Base-by-base conservation (phyloP, 805 yeast genomes). In the Tanozyma kutaoensis region DNA sequence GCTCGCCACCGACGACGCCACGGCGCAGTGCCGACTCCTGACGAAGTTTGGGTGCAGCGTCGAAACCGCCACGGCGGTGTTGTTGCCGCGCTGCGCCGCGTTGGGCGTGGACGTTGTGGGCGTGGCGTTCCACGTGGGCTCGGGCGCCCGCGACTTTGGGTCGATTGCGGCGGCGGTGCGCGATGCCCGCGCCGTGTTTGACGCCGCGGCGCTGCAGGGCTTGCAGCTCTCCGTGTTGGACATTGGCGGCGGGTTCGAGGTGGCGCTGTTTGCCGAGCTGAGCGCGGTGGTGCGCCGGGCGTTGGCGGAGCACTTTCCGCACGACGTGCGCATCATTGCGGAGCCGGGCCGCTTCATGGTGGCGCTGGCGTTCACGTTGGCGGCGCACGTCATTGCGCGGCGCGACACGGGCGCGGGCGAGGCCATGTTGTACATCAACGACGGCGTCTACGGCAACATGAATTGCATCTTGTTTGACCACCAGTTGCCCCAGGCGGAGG, bases 281-380 rank as follows among this genome's bases (percentile, higher is more conserved):
- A 69, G 88, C 7, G 43, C 46, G 6, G 67, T 73, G 27, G 65
- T 88, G 35, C 63, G 66, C 31, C 34, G 42, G 10, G 63, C 79
- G 3, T 52, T 86, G 35, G 70, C 64, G 24, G 44, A 55, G 30
- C 62, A 56, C 43, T 88, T 85, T 58, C 81, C 88, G 1, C 30
- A 50, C 24, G 37, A 38, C 4, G 44, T 69, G 28, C 38, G 43
- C 29, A 54, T 88, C 33, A 79, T 88, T 46, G 93, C 95, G 10
- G 98, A 88, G 48, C 93, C 95, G 3, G 98, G 98, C 31, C 69
- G 98, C 37, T 85, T 76, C 47, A 71, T 84, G 56, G 91, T 79
- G 13, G 77, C 94, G 2, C 57, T 72, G 24, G 86, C 93, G 3
- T 84, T 86, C 52, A 80, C 93, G 2, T 62, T 88, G 40, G 94